phyloP scores from a whole-genome alignment of 805 yeast species.

The Sugiyamaella mastotermitis region DNA sequence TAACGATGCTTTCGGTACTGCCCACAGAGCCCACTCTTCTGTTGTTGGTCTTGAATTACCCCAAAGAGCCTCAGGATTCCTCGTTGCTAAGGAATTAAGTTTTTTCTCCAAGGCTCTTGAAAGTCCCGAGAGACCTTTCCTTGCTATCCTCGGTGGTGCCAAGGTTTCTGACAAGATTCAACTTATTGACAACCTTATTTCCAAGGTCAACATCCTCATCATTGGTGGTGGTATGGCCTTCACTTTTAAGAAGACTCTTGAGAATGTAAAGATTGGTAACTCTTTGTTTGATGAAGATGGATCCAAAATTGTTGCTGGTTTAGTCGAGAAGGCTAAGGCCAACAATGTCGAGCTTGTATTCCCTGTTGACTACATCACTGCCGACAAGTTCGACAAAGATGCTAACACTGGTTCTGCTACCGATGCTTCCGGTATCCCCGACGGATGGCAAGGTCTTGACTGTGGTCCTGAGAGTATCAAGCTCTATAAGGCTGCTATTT shows the following conservation, averaged over 20 bases:
- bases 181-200: constrained; percentile 85
- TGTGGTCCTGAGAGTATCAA: constrained; percentile 85
- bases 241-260: constrained; percentile 93
- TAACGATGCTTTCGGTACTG: constrained; percentile 98
- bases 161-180: constrained; percentile 98
- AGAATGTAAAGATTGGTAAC: constrained; percentile 81
- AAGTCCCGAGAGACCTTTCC: constrained; percentile 96
- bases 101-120: constrained; percentile 98
- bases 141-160: constrained; percentile 99
- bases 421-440: constrained; percentile 89
- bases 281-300: constrained; percentile 93
- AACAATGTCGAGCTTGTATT: constrained; percentile 88
- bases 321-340: constrained; percentile 93
- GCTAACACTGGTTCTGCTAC: constrained; percentile 83
- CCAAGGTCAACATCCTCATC: constrained; percentile 91
- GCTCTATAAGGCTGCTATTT: constrained; percentile 75
- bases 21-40: constrained; percentile 99
- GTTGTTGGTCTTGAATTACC: constrained; percentile 97
- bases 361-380: constrained; percentile 95
- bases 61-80: constrained; percentile 98
- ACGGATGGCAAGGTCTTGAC: constrained; percentile 92
- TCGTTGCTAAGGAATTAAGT: constrained; percentile 93
- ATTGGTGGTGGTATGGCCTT: constrained; percentile 99
- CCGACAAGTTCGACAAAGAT: constrained; percentile 88
- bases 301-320: constrained; percentile 87